Base-by-base conservation (phyloP, 306 rosid species). In the Heteromeles arbutifolia region DNA sequence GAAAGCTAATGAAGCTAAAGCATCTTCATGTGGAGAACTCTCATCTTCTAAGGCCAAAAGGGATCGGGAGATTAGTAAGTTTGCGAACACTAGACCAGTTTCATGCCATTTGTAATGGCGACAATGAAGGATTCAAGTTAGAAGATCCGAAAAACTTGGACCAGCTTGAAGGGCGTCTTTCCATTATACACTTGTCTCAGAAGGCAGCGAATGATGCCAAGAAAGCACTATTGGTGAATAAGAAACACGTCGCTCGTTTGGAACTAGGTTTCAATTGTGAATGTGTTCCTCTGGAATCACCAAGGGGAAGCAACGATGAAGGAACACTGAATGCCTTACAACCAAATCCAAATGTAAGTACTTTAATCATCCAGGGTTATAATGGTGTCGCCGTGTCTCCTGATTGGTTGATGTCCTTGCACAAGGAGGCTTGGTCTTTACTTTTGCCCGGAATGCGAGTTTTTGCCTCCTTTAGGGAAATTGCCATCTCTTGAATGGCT, bases 391-490 rank as follows among this genome's bases (percentile, higher is more conserved):
- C 52, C 13, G 12, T 44, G 52, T 2, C 12, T 13, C 15, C 15
- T 11, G 15, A 45, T 13, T 45, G 52, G 77, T 31, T 72, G 48
- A 17, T 63, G 77, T 65, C 67, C 7, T n/a, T 78, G 2, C 28
- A 18, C 9, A 56, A 78, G 11, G 26, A 5, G 13, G 2, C 65
- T 75, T 28, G 0, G 0, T 12, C 44, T 65, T 21, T 0, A 2
- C 1, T 0, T 0, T 0, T 75, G 62, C 64, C 0, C 0, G 4
- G 5, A 24, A 26, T 77, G 80, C 11, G 45, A 26, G 18, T 15
- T 15, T 32, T 62, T 70, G 21, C 69, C 70, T 61, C 75, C 81
- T 69, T n/a, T 45, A 41, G 76, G 62, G 8, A 77, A 67, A 76
- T 18, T 76, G 43, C 74, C 67, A 13, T 76, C 48, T 10, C 67